Conservation (phyloP, 768 basidiomycete species). For the Russula sp. region DNA sequence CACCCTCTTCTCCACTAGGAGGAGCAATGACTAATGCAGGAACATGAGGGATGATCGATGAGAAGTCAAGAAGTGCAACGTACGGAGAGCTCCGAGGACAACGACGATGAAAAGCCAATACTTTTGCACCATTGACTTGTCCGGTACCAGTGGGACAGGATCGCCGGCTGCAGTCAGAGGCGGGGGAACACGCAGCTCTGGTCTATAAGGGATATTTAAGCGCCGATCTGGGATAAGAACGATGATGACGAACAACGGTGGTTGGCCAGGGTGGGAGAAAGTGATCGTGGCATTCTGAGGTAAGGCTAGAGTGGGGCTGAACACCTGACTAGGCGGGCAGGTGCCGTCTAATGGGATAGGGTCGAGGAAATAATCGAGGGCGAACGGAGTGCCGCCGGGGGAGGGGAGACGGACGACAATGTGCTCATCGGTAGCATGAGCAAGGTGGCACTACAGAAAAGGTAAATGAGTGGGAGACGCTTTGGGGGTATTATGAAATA, state of each 20-base stretch:
- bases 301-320: constrained; percentile 12
- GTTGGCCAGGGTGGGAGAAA: constrained; percentile 40
- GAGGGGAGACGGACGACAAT: constrained; percentile 49
- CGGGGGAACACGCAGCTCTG: constrained; percentile 61
- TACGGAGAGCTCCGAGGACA: constrained; percentile 52
- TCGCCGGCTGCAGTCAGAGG: constrained; percentile 62
- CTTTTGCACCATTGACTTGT: constrained; percentile 80
- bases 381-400: constrained; percentile 45
- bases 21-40: constrained; percentile 7
- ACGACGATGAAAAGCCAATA: constrained; percentile 84
- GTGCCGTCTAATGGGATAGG: constrained; percentile 64
- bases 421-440: constrained; percentile 46
- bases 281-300: constrained; percentile 48
- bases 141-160: constrained; percentile 50
- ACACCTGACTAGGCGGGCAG: constrained; percentile 38
- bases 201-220: constrained; percentile 37
- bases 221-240: constrained; percentile 8
- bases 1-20: constrained; percentile 15
- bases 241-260: constrained; percentile 47
- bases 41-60: neutral
- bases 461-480: constrained; percentile 2
- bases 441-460: constrained; percentile 57
- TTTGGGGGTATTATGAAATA: constrained; percentile 10
- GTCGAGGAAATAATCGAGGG: constrained; percentile 66
- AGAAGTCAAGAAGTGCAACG: constrained; percentile 29